Percentiles rank a stretch among this genome's conserved stretches.
Evolutionary conservation across 2,329 filamentous ascomycete genomes (phyloP).

Genomic region (Cordyceps fumosorosea): DNA sequence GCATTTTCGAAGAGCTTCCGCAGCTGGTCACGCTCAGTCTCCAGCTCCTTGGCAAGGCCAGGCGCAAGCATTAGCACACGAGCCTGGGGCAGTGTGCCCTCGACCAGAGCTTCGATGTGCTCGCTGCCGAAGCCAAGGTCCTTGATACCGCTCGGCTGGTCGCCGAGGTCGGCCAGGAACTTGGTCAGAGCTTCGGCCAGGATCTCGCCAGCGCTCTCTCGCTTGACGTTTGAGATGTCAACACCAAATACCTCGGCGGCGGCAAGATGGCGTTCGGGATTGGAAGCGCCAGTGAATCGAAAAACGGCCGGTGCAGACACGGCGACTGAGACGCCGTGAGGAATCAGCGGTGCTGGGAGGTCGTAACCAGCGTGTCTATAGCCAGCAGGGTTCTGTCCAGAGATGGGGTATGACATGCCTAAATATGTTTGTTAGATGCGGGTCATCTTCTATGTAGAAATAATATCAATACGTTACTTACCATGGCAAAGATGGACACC

Average conservation of each 20-base stretch:
- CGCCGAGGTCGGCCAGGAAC: constrained; percentile 78
- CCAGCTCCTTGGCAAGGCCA: constrained; percentile 62
- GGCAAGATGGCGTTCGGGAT: constrained; percentile 83
- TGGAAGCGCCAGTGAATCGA: constrained; percentile 83
- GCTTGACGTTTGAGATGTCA: constrained; percentile 80
- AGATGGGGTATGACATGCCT: constrained; percentile 97
- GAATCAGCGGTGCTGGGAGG: constrained; percentile 72
- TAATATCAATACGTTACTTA: constrained; percentile 25
- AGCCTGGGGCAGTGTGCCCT: constrained; percentile 89
- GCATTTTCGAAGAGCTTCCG: constrained; percentile 59
- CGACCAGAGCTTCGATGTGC: constrained; percentile 77
- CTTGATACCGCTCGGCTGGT: constrained; percentile 83
- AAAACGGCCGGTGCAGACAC: constrained; percentile 93
- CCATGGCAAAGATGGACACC: constrained; percentile 75
- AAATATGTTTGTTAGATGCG: neutral
- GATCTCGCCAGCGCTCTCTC: constrained; percentile 82
- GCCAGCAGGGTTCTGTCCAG: constrained; percentile 76
- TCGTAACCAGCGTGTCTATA: constrained; percentile 88
- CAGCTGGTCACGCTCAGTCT: constrained; percentile 66
- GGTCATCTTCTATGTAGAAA: neutral
- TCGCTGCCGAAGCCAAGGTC: constrained; percentile 69
- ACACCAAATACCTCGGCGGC: constrained; percentile 89
- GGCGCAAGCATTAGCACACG: constrained; percentile 90
- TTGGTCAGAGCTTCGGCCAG: constrained; percentile 73
- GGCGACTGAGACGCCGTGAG: constrained; percentile 91